A percentile compares a stretch with the other conserved stretches of the same genome.
Evolutionary conservation across 257 asterid species (phyloP).

Genomic region (Capsicum pubescens): DNA sequence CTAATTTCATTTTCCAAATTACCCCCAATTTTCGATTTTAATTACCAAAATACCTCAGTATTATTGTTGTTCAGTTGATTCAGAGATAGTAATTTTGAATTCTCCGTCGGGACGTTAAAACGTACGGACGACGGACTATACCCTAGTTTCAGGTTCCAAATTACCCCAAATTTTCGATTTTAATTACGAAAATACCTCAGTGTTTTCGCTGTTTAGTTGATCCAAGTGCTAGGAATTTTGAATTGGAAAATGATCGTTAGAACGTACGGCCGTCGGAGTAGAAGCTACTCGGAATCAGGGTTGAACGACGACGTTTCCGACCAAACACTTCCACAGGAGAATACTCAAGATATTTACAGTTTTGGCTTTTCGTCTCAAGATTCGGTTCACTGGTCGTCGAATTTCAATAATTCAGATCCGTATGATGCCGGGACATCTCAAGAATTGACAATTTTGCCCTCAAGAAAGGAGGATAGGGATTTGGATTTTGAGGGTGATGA

Average conservation of each 20-base stretch:
- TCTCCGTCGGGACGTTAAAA: too few relatives aligned
- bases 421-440: slow-evolving; percentile 46
- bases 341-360: slow-evolving; percentile 61
- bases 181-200: background rate
- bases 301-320: slow-evolving; percentile 56
- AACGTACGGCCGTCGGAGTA: slow-evolving; percentile 64
- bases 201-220: slow-evolving; percentile 28
- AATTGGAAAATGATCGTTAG: slow-evolving; percentile 52
- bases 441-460: slow-evolving; percentile 46
- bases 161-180: background rate
- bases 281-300: slow-evolving; percentile 50
- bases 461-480: slow-evolving; percentile 41
- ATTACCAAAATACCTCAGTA: background rate
- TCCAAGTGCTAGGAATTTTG: background rate
- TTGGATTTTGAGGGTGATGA: slow-evolving; percentile 50
- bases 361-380: slow-evolving; percentile 64
- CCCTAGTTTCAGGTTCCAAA: slow-evolving; percentile 30
- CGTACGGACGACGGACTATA: background rate
- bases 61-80: slow-evolving; percentile 6
- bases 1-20: slow-evolving; percentile 25
- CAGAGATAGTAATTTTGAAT: too few relatives aligned
- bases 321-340: slow-evolving; percentile 47
- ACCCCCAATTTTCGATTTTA: background rate
- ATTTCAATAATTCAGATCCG: slow-evolving; percentile 45
- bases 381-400: slow-evolving; percentile 50